phyloP scores from a whole-genome alignment of 2,329 filamentous ascomycete species.

The Pseudogymnoascus sp. region DNA sequence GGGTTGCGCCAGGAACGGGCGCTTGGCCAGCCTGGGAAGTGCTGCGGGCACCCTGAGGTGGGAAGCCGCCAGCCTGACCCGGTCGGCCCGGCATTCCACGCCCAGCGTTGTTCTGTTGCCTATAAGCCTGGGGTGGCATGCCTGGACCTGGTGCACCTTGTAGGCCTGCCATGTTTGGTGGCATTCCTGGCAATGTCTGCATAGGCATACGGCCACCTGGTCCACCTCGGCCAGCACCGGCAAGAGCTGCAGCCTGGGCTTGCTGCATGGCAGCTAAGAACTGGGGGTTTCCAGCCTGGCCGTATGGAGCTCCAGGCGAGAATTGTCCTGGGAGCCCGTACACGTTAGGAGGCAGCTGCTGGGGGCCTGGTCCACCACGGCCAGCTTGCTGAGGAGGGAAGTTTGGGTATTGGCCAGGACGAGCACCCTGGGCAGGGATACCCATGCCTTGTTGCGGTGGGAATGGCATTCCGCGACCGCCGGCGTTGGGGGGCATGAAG shows the following conservation, averaged over 20 bases:
- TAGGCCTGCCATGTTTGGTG: conserved; percentile 57
- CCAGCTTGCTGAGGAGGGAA: conserved; percentile 80
- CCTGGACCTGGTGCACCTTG: conserved; percentile 41
- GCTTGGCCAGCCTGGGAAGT: conserved; percentile 24
- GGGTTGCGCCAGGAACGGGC: conserved; percentile 21
- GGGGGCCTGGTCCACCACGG: conserved; percentile 72
- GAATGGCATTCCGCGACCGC: conserved; percentile 59
- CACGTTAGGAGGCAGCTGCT: conserved; percentile 80
- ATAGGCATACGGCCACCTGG: conserved; percentile 52
- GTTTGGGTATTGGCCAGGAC: conserved; percentile 76
- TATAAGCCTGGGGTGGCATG: conserved; percentile 37
- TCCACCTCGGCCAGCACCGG: conserved; percentile 30
- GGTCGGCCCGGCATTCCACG: conserved; percentile 31
- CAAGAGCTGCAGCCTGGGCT: conserved; percentile 53
- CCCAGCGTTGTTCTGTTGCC: conserved; percentile 33
- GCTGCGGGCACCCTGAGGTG: conserved; percentile 30
- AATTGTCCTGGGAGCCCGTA: conserved; percentile 75
- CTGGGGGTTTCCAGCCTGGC: conserved; percentile 70
- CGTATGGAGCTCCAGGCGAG: conserved; percentile 68
- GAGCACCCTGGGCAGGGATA: conserved; percentile 68
- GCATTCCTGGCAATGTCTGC: conserved; percentile 60
- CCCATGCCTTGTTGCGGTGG: conserved; percentile 51
- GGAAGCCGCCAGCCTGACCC: conserved; percentile 28
- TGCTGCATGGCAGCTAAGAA: conserved; percentile 79
- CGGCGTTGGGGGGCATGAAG: conserved; percentile 50